Conservation (phyloP, 441 rosid species). For the Mallotus japonicus region DNA sequence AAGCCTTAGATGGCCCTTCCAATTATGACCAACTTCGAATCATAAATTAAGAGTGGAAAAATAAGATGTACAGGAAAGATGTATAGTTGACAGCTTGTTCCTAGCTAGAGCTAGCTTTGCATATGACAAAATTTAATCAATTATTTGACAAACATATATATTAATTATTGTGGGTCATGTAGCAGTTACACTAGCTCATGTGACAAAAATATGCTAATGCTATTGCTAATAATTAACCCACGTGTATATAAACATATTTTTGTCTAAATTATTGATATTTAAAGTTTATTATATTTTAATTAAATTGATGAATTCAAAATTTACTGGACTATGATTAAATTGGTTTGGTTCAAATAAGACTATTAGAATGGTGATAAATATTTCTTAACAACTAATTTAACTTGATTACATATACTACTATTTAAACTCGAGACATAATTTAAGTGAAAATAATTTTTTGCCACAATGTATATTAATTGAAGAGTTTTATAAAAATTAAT, state of each 20-base stretch:
- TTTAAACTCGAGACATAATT: too few relatives aligned
- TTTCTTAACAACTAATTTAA: too few relatives aligned
- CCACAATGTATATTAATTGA: too few relatives aligned
- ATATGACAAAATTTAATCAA: conserved; percentile 7
- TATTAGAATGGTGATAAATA: too few relatives aligned
- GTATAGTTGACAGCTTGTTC: not conserved
- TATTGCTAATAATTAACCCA: too few relatives aligned
- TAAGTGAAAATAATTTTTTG: too few relatives aligned
- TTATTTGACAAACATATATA: conserved; percentile 7
- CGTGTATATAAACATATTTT: not conserved
- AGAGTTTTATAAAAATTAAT: not conserved
- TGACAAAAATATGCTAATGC: not conserved
- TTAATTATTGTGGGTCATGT: conserved; percentile 12
- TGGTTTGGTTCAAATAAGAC: too few relatives aligned
- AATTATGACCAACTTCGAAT: not conserved
- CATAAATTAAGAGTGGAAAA: not conserved
- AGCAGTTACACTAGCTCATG: conserved; percentile 6
- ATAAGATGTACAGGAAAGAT: not conserved
- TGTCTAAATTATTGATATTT: too few relatives aligned
- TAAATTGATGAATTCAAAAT: too few relatives aligned
- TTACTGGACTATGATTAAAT: too few relatives aligned
- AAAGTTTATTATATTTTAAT: too few relatives aligned
- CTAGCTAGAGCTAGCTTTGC: not conserved
- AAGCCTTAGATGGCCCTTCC: not conserved
- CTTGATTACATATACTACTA: too few relatives aligned